Evolutionary conservation across 805 yeast genomes (phyloP).

Genomic region (Lipomyces japonicus): DNA sequence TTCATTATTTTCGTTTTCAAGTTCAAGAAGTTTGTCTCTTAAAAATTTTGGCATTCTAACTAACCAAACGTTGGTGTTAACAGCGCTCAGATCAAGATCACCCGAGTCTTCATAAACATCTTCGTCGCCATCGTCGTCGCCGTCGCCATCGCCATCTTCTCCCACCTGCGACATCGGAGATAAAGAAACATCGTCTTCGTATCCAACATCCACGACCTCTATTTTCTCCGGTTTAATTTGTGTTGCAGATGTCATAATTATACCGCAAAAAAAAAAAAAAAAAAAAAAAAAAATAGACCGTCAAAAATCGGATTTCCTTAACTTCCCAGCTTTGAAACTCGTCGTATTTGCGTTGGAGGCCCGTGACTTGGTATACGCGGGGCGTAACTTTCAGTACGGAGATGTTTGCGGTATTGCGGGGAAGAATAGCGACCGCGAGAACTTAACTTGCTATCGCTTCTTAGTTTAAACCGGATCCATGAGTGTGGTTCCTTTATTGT

Average conservation of each 20-base stretch:
- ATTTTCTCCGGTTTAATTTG: background rate
- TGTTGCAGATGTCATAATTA: background rate
- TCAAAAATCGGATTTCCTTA: no score
- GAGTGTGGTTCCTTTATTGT: conserved; percentile 31
- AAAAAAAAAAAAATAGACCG: no score
- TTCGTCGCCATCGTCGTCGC: conserved; percentile 34
- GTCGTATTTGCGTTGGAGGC: no score
- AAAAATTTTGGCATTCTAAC: conserved; percentile 85
- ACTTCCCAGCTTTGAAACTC: no score
- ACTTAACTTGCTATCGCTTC: no score
- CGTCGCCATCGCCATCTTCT: conserved; percentile 11
- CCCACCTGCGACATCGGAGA: conserved; percentile 37
- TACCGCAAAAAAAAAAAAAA: no score
- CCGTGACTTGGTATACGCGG: no score
- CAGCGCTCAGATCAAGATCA: conserved; percentile 64
- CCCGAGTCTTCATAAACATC: conserved; percentile 59
- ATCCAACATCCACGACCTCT: conserved; percentile 9
- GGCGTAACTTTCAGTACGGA: no score
- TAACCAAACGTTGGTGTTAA: conserved; percentile 80
- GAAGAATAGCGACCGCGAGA: no score
- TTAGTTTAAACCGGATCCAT: no score
- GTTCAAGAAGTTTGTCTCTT: conserved; percentile 73
- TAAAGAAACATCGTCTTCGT: conserved; percentile 40
- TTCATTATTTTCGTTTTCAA: conserved; percentile 55
- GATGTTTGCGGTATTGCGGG: no score